phyloP scores from a whole-genome alignment of 139 green algal genomes.

The Mychonastes homosphaera region DNA sequence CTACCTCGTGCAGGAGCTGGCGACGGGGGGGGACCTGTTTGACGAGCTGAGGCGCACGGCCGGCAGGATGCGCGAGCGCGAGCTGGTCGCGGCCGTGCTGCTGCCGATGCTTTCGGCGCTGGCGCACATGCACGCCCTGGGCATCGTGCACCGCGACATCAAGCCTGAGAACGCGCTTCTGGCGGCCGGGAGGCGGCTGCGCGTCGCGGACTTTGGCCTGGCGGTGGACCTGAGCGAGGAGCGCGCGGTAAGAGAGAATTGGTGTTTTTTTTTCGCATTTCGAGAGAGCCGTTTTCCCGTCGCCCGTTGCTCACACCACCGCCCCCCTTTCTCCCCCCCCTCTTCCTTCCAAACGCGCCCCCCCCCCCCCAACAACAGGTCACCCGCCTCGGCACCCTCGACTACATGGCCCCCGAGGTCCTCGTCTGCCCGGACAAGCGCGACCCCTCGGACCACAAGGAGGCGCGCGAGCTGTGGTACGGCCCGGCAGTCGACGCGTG shows the following conservation, averaged over 20 bases:
- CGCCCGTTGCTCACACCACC: too few relatives aligned
- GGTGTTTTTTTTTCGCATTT: too few relatives aligned
- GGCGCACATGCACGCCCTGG: conserved; percentile 34
- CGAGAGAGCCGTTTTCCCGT: too few relatives aligned
- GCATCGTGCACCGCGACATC: conserved; percentile 59
- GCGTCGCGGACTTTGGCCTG: conserved; percentile 48
- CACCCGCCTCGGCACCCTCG: conserved; percentile 39
- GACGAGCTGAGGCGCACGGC: conserved; percentile 54
- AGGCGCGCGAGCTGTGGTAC: conserved; percentile 51
- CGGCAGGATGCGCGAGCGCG: conserved; percentile 48
- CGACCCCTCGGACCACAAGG: conserved; percentile 63
- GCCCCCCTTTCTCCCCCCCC: too few relatives aligned
- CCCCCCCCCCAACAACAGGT: too few relatives aligned
- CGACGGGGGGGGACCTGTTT: conserved; percentile 68
- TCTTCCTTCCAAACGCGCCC: too few relatives aligned
- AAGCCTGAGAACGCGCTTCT: conserved; percentile 79
- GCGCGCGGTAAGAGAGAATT: conserved; percentile 34
- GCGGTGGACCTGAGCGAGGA: conserved; percentile 37
- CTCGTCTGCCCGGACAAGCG: conserved; percentile 61
- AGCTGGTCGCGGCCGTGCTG: conserved; percentile 37
- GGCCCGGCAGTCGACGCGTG: conserved; percentile 55
- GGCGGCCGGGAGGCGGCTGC: conserved; percentile 13
- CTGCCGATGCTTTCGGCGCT: conserved; percentile 33
- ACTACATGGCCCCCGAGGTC: conserved; percentile 52
- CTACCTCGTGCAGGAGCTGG: conserved; percentile 77